phyloP scores from a whole-genome alignment of 768 basidiomycete genomes.

The Coprinopsis strossmayeri region DNA sequence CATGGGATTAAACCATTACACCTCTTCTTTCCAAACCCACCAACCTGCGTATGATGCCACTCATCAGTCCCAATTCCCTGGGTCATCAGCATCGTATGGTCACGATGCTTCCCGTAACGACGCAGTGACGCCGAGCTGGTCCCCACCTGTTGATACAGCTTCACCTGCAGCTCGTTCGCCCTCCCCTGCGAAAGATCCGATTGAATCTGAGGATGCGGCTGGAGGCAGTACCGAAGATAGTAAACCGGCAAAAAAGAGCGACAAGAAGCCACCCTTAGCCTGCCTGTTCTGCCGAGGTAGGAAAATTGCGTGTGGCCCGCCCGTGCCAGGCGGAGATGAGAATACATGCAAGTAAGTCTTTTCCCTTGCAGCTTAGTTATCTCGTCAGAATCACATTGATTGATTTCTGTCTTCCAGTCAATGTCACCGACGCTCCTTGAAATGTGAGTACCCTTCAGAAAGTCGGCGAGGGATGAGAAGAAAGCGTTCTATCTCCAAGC shows the following conservation, averaged over 20 bases:
- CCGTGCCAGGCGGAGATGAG: slow-evolving; percentile 43
- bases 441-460: slow-evolving; percentile 65
- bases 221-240: slow-evolving; percentile 23
- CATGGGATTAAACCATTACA: neutral
- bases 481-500: slow-evolving; percentile 27
- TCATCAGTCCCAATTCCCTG: neutral
- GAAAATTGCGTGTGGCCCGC: slow-evolving; percentile 65
- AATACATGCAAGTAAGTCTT: slow-evolving; percentile 60
- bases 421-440: slow-evolving; percentile 62
- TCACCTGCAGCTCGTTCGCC: neutral
- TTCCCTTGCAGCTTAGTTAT: slow-evolving; percentile 2
- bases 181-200: neutral
- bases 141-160: neutral
- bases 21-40: neutral
- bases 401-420: slow-evolving; percentile 40
- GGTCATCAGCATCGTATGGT: neutral
- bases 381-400: too few relatives aligned
- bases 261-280: slow-evolving; percentile 56
- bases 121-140: neutral
- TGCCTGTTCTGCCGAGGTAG: slow-evolving; percentile 62
- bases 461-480: slow-evolving; percentile 66
- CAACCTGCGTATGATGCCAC: neutral
- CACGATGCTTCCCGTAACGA: neutral
- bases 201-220: slow-evolving; percentile 10
- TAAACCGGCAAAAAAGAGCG: slow-evolving; percentile 37